Evolutionary conservation across 768 basidiomycete genomes (phyloP).

Genomic region (Tulasnella sp.): DNA sequence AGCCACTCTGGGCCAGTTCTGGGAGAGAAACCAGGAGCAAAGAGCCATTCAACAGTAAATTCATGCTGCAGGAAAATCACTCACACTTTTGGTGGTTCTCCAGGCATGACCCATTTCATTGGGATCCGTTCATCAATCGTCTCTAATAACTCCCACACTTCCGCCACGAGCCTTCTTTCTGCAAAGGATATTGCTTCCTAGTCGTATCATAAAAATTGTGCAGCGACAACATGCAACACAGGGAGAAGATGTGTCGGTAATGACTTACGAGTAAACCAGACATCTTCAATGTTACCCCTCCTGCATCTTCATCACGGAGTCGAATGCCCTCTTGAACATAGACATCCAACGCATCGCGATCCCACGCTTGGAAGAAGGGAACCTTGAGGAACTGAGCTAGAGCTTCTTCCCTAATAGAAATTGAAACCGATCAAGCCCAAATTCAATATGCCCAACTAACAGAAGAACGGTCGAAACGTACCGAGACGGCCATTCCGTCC

Average conservation of each 20-base stretch:
- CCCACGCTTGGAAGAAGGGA: constrained; percentile 64
- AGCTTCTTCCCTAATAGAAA: constrained; percentile 46
- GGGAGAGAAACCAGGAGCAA: not conserved
- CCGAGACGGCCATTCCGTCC: constrained; percentile 54
- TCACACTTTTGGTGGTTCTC: constrained; percentile 30
- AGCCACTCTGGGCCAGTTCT: constrained; percentile 15
- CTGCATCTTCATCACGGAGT: constrained; percentile 28
- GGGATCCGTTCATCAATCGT: constrained; percentile 39
- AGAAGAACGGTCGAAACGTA: constrained; percentile 23
- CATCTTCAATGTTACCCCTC: constrained; percentile 51
- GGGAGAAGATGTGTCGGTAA: not conserved
- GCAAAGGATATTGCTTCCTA: constrained; percentile 51
- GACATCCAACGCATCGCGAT: constrained; percentile 44
- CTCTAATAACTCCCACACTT: constrained; percentile 30
- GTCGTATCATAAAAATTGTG: not conserved
- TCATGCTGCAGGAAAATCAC: constrained; percentile 17
- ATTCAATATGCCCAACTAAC: not conserved
- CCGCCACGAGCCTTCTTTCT: constrained; percentile 31
- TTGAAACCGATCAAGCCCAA: not conserved
- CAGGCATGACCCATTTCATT: constrained; percentile 47
- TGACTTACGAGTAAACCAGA: constrained; percentile 37
- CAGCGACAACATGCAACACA: not conserved
- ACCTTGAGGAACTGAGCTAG: constrained; percentile 35
- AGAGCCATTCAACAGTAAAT: not conserved
- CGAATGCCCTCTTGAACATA: constrained; percentile 52